phyloP scores from a whole-genome alignment of 805 yeast genomes.

The Sugiyamaella chiloensis region DNA sequence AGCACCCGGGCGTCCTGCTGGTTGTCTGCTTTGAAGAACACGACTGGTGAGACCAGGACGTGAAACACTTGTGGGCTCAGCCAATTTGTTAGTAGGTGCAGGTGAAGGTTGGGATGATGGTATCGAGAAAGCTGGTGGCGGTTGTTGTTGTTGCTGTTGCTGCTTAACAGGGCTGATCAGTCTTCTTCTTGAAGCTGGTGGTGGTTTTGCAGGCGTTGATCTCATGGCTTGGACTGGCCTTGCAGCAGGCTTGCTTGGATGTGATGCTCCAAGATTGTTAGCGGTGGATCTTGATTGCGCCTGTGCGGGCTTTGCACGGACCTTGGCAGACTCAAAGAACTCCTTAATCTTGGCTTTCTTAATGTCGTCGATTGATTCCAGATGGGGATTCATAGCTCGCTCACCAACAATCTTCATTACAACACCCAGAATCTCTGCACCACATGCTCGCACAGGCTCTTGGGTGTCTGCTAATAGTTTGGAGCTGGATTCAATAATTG shows the following conservation, averaged over 20 bases:
- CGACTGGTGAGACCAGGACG: constrained; percentile 13
- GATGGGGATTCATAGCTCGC: constrained; percentile 53
- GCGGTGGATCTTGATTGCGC: constrained; percentile 25
- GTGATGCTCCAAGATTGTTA: constrained; percentile 28
- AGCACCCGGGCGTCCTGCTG: neutral
- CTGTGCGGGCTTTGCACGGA: constrained; percentile 44
- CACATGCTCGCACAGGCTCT: constrained; percentile 75
- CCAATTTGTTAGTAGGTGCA: neutral
- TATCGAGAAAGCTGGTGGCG: constrained; percentile 4
- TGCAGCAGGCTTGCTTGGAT: constrained; percentile 13
- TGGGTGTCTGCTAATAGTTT: constrained; percentile 78
- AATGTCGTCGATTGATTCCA: constrained; percentile 74
- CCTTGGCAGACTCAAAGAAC: constrained; percentile 52
- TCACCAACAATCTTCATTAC: constrained; percentile 81
- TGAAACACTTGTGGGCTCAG: constrained; percentile 2
- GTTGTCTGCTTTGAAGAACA: constrained; percentile 9
- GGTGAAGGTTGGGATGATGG: constrained; percentile 10
- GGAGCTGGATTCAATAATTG: constrained; percentile 51
- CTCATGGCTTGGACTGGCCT: constrained; percentile 10
- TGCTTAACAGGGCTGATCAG: constrained; percentile 20
- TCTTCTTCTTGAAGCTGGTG: constrained; percentile 16
- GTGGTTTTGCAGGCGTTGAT: constrained; percentile 13
- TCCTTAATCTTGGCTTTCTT: constrained; percentile 67
- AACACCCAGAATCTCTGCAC: constrained; percentile 76
- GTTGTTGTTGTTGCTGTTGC: neutral